phyloP scores from a whole-genome alignment of 306 rosid species.

The Dicorynia guianensis region DNA sequence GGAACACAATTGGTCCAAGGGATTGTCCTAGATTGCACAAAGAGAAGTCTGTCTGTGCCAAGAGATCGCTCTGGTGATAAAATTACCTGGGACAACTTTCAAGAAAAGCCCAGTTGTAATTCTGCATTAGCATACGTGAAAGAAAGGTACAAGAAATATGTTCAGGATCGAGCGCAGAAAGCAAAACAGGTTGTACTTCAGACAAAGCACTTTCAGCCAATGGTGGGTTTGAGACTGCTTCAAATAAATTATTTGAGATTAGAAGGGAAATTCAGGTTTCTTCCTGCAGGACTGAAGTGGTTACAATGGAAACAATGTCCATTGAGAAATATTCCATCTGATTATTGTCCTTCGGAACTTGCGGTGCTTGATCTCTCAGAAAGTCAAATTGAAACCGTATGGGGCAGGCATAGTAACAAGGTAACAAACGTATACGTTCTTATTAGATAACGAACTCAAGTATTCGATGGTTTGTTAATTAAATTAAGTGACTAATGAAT shows the following conservation, averaged over 20 bases:
- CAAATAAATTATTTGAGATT: conserved; percentile 55
- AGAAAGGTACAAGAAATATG: conserved; percentile 44
- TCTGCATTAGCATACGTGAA: conserved; percentile 42
- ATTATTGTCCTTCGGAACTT: conserved; percentile 46
- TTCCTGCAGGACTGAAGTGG: conserved; percentile 62
- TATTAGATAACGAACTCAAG: background rate
- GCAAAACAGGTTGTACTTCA: conserved; percentile 28
- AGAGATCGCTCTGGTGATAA: conserved; percentile 44
- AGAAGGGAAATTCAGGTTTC: conserved; percentile 47
- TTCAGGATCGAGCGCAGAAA: conserved; percentile 43
- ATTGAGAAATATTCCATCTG: conserved; percentile 44
- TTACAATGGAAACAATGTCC: conserved; percentile 70
- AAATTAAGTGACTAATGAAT: too few species aligned
- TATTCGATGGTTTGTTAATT: background rate
- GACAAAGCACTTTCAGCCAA: conserved; percentile 43
- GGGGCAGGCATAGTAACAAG: conserved; percentile 42
- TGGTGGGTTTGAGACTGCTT: conserved; percentile 60
- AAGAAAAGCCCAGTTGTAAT: conserved; percentile 33
- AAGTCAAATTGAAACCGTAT: conserved; percentile 48
- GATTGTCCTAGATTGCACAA: conserved; percentile 50
- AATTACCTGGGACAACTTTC: conserved; percentile 50
- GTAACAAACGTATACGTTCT: conserved; percentile 23
- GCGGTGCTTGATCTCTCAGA: conserved; percentile 64
- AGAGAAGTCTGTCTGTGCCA: background rate
- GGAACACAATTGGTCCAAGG: conserved; percentile 54